Evolutionary conservation across 2,329 filamentous ascomycete species (phyloP).

Genomic region (Thelonectria olida): DNA sequence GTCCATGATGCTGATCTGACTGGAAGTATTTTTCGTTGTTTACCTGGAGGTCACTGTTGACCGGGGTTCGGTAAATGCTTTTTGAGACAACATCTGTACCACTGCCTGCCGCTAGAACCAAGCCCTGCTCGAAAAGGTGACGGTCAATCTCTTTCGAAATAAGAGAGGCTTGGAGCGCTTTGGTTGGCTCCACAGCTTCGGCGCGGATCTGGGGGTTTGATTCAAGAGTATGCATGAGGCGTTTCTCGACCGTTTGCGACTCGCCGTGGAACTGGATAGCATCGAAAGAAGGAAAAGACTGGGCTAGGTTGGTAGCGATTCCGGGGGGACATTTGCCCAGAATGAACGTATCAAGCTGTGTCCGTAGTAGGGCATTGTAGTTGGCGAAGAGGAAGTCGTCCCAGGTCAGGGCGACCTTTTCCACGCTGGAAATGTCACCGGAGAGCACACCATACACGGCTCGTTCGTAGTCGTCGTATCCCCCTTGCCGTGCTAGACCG

Average conservation of each 20-base stretch:
- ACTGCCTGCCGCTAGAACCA: conserved; percentile 44
- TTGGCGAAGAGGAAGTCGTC: conserved; percentile 88
- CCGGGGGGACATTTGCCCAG: conserved; percentile 63
- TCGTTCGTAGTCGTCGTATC: conserved; percentile 80
- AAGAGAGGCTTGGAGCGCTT: conserved; percentile 79
- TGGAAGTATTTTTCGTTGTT: conserved; percentile 60
- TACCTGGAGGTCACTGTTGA: conserved; percentile 43
- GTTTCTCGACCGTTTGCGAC: conserved; percentile 59
- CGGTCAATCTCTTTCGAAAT: conserved; percentile 70
- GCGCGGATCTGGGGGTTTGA: conserved; percentile 62
- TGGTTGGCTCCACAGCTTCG: conserved; percentile 73
- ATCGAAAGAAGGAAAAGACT: conserved; percentile 71
- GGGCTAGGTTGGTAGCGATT: conserved; percentile 61
- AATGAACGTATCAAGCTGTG: conserved; percentile 80
- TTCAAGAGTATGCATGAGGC: conserved; percentile 70
- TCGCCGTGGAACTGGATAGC: conserved; percentile 70
- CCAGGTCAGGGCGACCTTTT: conserved; percentile 80
- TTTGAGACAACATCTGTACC: conserved; percentile 35
- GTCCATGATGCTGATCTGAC: conserved; percentile 67
- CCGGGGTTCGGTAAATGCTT: conserved; percentile 37
- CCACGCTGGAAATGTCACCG: conserved; percentile 82
- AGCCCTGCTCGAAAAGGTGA: conserved; percentile 68
- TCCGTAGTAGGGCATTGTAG: conserved; percentile 85
- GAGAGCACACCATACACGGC: conserved; percentile 92
- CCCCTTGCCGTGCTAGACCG: conserved; percentile 73